Base-by-base conservation (phyloP, 228 moss, liverwort and hornwort species). In the Sphagnum magellanicum region DNA sequence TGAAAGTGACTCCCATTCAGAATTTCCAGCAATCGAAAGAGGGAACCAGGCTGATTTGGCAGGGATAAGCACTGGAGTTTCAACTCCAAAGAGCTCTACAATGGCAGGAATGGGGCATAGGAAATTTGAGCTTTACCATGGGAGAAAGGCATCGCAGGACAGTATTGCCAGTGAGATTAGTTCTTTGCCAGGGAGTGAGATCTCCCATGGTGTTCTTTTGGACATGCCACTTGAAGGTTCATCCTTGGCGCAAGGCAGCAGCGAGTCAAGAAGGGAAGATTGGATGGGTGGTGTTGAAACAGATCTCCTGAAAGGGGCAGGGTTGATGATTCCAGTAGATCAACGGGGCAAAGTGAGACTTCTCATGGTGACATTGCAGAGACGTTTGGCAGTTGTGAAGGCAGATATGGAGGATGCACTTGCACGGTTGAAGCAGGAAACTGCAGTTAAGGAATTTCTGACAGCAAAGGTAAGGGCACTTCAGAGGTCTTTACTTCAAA, bases 401-500 rank as follows among this genome's bases (percentile, higher is more conserved):
- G 81, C 87, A 60, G 98, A 98, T 59, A 94, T 89, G 82, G 94
- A 98, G 73, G 94, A 98, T 71, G 76, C 92, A 64, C 80, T 87
- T 71, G 93, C 87, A 62, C 91, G 98, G 53, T 55, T 90, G 84
- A 89, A 84, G 65, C 98, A 98, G 79, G 98, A 98, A 83, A 98
- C 92, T 72, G 90, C 93, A 61, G 92, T 98, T 17, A 98, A 98
- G 79, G 98, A 92, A 73, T 98, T 98, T 75, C 82, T 98, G 11
- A 75, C 90, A 52, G 84, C 87, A 9, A 98, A 98, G 98, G 98
- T 94, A 48, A 68, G 55, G 32, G 32, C 32, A 32, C 32, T 32
- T 32, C 32, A 32, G 32, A 32, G 32, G 32, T 32, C 32, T 32
- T 32, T 32, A 32, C 3, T 32, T 32, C 32, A 32, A 3, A 32